Base-by-base conservation (phyloP, 208 protist genomes). In the Leishmania lainsoni region DNA sequence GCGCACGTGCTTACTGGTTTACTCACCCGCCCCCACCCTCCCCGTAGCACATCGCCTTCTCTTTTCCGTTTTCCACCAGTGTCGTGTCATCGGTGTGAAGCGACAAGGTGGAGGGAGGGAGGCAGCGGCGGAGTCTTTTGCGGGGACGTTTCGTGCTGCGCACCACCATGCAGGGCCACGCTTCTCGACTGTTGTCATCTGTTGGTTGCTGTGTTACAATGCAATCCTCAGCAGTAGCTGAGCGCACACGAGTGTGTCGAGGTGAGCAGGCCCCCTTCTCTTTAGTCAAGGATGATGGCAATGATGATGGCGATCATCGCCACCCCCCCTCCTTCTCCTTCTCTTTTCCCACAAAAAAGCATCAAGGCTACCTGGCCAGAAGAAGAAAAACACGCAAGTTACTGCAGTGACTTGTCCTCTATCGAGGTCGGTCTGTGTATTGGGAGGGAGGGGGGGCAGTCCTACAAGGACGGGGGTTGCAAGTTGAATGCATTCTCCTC, bases 181-280 rank as follows among this genome's bases (percentile, higher is more conserved):
- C 70, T 83, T 54, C 39, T 83, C 78, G 10, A 26, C 2, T 26
- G 9, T 5, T 61, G 49, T 51, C 29, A 54, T n/a, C 22, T 56
- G 52, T 75, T 80, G 17, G 70, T n/a, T 81, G 48, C 76, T 80
- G 29, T 39, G 74, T 80, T 65, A 20, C n/a, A 76, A 32, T n/a
- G 16, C 49, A 39, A 59, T 26, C 12, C 35, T 61, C 45, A 29
- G 17, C 8, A 51, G 74, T 35, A 42, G 63, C 35, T 68, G 8
- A 32, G 8, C 66, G 76, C 5, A 61, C 59, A n/a, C 69, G 39
- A 80, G 56, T 71, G 9, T 56, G 58, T 84, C 9, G 56, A 58
- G 56, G 20, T 79, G 32, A 39, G 10, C 49, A n/a, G 39, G 35
- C 22, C 22, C 5, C 45, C 69, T 29, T 9, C 22, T 16, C 45